phyloP scores from a whole-genome alignment of 192 early-diverging fungal species.

The Cetraspora pellucida region DNA sequence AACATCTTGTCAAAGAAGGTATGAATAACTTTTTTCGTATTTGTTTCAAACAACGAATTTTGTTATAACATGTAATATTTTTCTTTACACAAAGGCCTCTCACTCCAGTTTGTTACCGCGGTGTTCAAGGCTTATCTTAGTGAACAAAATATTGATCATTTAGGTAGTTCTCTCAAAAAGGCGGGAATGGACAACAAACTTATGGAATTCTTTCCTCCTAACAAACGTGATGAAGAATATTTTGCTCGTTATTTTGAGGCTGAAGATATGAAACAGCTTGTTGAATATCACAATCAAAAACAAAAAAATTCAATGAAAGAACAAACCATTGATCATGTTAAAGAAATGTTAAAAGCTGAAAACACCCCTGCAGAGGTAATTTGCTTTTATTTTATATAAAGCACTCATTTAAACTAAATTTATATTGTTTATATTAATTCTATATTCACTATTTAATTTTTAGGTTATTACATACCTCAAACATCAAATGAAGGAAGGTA shows the following conservation, averaged over 20 bases:
- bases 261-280: slow-evolving; percentile 87
- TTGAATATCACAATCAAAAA: slow-evolving; percentile 77
- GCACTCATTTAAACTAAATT: slow-evolving; percentile 6
- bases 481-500: slow-evolving; percentile 63
- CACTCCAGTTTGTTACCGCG: slow-evolving; percentile 81
- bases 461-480: slow-evolving; percentile 70
- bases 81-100: slow-evolving; percentile 54
- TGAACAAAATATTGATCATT: slow-evolving; percentile 76
- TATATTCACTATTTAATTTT: not conserved
- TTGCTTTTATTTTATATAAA: not conserved
- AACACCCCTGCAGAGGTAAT: slow-evolving; percentile 59
- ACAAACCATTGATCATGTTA: slow-evolving; percentile 61
- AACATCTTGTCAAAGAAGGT: slow-evolving; percentile 93
- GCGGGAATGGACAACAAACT: slow-evolving; percentile 75
- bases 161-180: slow-evolving; percentile 69
- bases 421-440: not conserved
- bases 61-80: not conserved
- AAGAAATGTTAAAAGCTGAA: slow-evolving; percentile 62
- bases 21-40: not conserved
- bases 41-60: not conserved
- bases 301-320: slow-evolving; percentile 70
- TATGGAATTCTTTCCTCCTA: slow-evolving; percentile 89
- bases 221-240: slow-evolving; percentile 86
- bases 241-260: slow-evolving; percentile 91
- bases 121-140: slow-evolving; percentile 80